A percentile compares a stretch with the other conserved stretches of the same genome.
phyloP scores from a whole-genome alignment of 2,329 filamentous ascomycete species.

The Aspergillus tubingensis region DNA sequence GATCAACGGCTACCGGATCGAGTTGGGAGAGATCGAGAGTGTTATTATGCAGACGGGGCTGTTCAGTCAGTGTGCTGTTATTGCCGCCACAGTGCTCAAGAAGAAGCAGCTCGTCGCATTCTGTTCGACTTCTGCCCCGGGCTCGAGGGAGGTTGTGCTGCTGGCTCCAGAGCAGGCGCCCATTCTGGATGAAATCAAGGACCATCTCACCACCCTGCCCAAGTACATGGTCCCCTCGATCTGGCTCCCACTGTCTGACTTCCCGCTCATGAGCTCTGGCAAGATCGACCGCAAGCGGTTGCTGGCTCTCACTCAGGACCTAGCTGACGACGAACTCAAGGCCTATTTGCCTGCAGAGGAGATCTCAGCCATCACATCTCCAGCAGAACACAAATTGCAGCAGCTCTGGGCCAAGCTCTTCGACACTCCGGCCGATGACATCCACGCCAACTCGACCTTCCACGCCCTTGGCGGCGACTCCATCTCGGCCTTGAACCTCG shows the following conservation, averaged over 20 bases:
- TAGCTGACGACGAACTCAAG: not conserved
- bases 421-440: not conserved
- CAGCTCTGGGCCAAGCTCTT: conserved; percentile 16
- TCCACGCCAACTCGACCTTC: conserved; percentile 13
- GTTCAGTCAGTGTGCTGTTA: conserved; percentile 5
- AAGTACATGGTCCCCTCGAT: conserved; percentile 11
- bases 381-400: conserved; percentile 12
- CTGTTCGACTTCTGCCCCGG: not conserved
- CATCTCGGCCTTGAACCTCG: conserved; percentile 22
- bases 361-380: not conserved
- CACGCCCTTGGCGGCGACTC: conserved; percentile 21
- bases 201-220: not conserved
- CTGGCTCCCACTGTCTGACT: conserved; percentile 3
- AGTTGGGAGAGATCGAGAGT: conserved; percentile 46
- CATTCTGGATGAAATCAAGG: not conserved
- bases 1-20: conserved; percentile 62
- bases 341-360: conserved; percentile 1
- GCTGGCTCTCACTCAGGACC: not conserved
- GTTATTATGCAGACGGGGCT: conserved; percentile 9
- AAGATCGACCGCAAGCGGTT: conserved; percentile 13
- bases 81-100: conserved; percentile 4
- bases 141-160: not conserved
- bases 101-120: conserved; percentile 16
- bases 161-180: not conserved
- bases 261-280: conserved; percentile 10